Base-by-base conservation (phyloP, 805 yeast species). In the Yarrowia deformans region DNA sequence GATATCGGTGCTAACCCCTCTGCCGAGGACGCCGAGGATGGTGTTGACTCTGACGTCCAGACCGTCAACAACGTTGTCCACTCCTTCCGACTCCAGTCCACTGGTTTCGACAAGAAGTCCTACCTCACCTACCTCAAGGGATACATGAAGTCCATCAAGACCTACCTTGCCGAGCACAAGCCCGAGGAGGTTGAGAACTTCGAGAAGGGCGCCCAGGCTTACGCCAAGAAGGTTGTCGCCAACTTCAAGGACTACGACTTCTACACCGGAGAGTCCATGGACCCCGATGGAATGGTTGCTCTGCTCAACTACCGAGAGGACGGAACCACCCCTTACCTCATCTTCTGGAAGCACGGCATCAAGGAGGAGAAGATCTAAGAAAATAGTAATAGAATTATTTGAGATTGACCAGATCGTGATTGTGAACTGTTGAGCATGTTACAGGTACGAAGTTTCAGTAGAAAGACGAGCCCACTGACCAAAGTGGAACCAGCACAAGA, bases 1-100 rank as follows among this genome's bases (percentile, higher is more conserved):
- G 98, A 95, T 83, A 95, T 95, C 82, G 99, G 99, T 85, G 99
- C 97, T 79, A 95, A 95, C 90, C 98, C 99, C 80, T 92, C 97
- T 78, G 98, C 98, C 75, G 99, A 95, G 85, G 98, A 85, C 76
- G 98, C 84, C 81, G 92, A 80, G 69, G 93, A 82, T 52, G 97
- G 90, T 45, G 93, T 83, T 70, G 98, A 92, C 77, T 97, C 90
- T 68, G 91, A 89, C 83, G 85, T 92, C 76, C 96, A 91, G 79
- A 87, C 91, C 77, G 98, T 95, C 81, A 95, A 94, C 97, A 95
- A 95, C 87, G 91, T 95, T 81, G 98, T 94, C 77, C 88, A 93
- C 93, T 92, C 98, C 75, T 93, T 95, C 95, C 91, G 98, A 87
- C 89, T 95, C 81, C 97, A 91, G 85, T 91, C 86, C 83, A 95